A percentile compares a stretch with the other conserved stretches of the same genome.
Conservation (phyloP, 495 filamentous ascomycete genomes). For the Neurospora sp. region DNA sequence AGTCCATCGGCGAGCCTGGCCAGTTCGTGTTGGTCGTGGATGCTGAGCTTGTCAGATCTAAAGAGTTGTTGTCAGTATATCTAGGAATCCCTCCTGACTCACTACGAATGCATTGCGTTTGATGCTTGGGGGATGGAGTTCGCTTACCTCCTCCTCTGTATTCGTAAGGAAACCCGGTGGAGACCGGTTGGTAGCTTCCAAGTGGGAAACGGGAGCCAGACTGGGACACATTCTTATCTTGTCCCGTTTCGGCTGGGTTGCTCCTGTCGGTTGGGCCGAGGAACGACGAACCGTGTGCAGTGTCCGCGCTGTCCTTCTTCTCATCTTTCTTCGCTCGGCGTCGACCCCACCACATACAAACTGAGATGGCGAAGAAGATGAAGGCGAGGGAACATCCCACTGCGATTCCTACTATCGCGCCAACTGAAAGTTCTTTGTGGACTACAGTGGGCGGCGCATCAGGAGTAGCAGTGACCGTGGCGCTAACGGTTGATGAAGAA, state of each 20-base stretch:
- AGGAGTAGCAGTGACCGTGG: background rate
- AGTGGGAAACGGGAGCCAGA: background rate
- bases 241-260: background rate
- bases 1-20: background rate
- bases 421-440: conserved; percentile 3
- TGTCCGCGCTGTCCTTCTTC: background rate
- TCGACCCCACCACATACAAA: conserved; percentile 10
- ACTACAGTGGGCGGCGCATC: background rate
- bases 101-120: background rate
- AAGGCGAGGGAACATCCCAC: conserved; percentile 7
- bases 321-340: conserved; percentile 2
- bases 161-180: background rate
- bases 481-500: background rate
- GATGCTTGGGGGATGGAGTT: background rate
- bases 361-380: conserved; percentile 4
- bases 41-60: background rate
- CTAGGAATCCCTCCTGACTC: background rate
- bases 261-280: background rate
- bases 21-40: background rate
- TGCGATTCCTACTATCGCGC: conserved; percentile 13
- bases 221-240: background rate
- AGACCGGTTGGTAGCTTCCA: background rate
- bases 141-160: background rate
- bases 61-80: background rate
- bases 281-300: background rate